Percentiles rank a stretch among this genome's conserved stretches.
Evolutionary conservation across 768 basidiomycete genomes (phyloP).

Genomic region (Galerina marginata): DNA sequence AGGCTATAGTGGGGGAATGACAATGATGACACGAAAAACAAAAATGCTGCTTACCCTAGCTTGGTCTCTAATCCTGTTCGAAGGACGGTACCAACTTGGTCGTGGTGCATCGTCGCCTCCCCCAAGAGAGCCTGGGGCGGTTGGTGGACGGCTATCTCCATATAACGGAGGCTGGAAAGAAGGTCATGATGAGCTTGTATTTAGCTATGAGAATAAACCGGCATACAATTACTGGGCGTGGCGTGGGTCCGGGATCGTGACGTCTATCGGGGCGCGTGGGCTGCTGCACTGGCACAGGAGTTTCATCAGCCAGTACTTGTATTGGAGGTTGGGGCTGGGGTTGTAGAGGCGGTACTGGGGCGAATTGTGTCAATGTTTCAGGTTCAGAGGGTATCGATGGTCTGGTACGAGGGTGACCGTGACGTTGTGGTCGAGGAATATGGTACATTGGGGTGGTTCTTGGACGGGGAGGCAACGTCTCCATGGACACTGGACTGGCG

Average conservation of each 20-base stretch:
- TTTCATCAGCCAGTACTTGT: not conserved
- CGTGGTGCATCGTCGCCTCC: conserved; percentile 4
- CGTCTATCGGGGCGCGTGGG: conserved; percentile 10
- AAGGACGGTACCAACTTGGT: conserved; percentile 35
- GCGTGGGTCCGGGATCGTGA: conserved; percentile 9
- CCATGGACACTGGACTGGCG: conserved; percentile 39
- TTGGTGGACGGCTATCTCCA: conserved; percentile 22
- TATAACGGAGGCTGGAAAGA: not conserved
- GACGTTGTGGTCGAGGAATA: not conserved
- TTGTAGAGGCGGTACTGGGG: not conserved
- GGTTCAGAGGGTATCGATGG: conserved; percentile 5
- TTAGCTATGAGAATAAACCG: not conserved
- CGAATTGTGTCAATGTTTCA: not conserved
- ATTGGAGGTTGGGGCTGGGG: not conserved
- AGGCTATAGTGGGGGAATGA: conserved; percentile 1
- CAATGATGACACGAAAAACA: not conserved
- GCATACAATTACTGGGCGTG: conserved; percentile 34
- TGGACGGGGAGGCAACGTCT: conserved; percentile 32
- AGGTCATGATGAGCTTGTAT: not conserved
- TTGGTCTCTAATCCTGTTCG: conserved; percentile 19
- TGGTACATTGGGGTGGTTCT: conserved; percentile 19
- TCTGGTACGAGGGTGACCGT: not conserved
- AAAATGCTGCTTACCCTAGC: conserved; percentile 1
- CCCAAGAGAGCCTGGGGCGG: conserved; percentile 33
- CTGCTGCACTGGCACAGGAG: not conserved